Percentiles rank a stretch among this genome's conserved stretches.
Conservation (phyloP, 2,329 filamentous ascomycete genomes). For the Fusarium agapanthi region DNA sequence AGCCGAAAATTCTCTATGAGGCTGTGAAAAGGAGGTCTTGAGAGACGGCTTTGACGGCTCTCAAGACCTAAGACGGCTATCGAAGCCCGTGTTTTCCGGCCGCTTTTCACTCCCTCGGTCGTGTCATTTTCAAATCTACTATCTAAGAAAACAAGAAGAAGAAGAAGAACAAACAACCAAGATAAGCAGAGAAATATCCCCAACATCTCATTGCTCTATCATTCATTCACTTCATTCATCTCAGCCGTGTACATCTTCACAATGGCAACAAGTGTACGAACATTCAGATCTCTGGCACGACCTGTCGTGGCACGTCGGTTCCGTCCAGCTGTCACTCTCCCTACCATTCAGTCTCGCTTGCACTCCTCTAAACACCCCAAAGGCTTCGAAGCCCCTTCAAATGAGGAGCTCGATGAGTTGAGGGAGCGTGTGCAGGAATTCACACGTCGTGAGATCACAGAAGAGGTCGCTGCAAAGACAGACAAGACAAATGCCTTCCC, state of each 20-base stretch:
- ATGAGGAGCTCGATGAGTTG: slow-evolving; percentile 80
- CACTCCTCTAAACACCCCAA: slow-evolving; percentile 68
- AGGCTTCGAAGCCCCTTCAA: slow-evolving; percentile 73
- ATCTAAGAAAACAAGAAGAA: neutral
- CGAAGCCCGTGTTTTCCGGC: slow-evolving; percentile 31
- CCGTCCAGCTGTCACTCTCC: slow-evolving; percentile 44
- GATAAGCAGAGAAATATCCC: slow-evolving; percentile 3
- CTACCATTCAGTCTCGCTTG: slow-evolving; percentile 50
- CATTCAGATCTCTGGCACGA: slow-evolving; percentile 48
- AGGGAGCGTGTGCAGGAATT: slow-evolving; percentile 90
- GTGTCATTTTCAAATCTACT: neutral
- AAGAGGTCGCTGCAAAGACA: slow-evolving; percentile 82
- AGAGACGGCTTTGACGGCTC: too few relatives aligned
- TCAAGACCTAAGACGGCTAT: too few relatives aligned
- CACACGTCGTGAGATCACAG: slow-evolving; percentile 84
- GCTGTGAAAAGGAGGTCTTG: too few relatives aligned
- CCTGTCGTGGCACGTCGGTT: slow-evolving; percentile 41
- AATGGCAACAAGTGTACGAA: slow-evolving; percentile 56
- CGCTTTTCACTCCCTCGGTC: slow-evolving; percentile 32
- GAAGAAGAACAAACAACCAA: neutral
- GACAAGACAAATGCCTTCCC: slow-evolving; percentile 91
- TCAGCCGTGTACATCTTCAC: slow-evolving; percentile 2
- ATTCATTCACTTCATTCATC: neutral
- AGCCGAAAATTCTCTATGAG: too few relatives aligned
- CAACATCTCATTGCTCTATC: neutral